Percentiles rank a stretch among this genome's conserved stretches.
These are phyloP conservation scores for Rhytidhysteron rufulum DNA, from an alignment of 2,329 filamentous ascomycete genomes.

Conservation along the genomic window DNA sequence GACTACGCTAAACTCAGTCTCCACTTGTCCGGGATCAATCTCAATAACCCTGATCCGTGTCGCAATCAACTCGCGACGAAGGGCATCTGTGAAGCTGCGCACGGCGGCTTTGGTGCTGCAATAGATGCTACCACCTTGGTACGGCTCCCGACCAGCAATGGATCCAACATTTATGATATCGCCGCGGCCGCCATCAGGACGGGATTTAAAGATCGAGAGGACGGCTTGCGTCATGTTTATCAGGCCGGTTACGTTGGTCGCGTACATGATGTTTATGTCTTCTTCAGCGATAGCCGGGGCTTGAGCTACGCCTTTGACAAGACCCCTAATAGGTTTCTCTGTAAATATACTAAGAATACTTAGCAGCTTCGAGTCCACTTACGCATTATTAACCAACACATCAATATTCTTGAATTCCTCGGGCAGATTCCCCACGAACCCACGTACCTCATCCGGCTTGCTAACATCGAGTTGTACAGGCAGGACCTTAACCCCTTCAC, in stretches of 20 bases:
- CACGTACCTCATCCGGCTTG: constrained; percentile 67
- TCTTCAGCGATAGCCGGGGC: constrained; percentile 77
- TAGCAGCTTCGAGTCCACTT: constrained; percentile 29
- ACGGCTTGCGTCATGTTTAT: constrained; percentile 96
- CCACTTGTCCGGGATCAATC: constrained; percentile 87
- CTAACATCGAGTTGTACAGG: constrained; percentile 85
- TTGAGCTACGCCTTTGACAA: constrained; percentile 83
- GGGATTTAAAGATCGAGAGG: constrained; percentile 72
- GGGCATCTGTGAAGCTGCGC: constrained; percentile 74
- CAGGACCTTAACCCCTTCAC: constrained; percentile 69
- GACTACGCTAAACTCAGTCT: constrained; percentile 89
- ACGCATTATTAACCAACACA: constrained; percentile 95
- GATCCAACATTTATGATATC: constrained; percentile 96
- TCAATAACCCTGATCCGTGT: constrained; percentile 80
- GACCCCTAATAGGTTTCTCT: constrained; percentile 55
- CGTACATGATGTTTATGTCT: constrained; percentile 84
- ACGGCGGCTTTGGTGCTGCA: constrained; percentile 91
- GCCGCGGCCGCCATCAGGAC: constrained; percentile 67
- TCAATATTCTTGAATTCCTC: constrained; percentile 81
- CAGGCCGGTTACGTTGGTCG: constrained; percentile 89
- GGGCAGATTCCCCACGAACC: constrained; percentile 70
- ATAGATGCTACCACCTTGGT: constrained; percentile 84
- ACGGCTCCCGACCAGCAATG: constrained; percentile 85
- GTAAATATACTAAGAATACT: constrained; percentile 5
- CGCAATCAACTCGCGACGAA: constrained; percentile 78